A percentile compares a stretch with the other conserved stretches of the same genome.
Conservation (phyloP, 768 basidiomycete genomes). For the Cystobasidium onofrii region DNA sequence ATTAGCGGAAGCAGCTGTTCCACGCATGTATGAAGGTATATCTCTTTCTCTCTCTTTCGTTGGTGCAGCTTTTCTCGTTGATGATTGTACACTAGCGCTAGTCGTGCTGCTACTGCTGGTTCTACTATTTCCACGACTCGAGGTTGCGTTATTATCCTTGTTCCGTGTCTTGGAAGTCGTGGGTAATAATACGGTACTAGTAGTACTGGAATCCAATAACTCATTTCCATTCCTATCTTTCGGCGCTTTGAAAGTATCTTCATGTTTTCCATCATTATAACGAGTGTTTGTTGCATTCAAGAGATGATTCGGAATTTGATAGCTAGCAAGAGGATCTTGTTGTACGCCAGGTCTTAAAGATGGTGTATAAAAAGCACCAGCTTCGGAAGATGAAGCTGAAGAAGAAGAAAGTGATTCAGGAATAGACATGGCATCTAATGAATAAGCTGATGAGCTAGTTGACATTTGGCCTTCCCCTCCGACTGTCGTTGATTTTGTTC, state of each 20-base stretch:
- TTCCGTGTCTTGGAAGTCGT: neutral
- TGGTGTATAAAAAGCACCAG: constrained; percentile 18
- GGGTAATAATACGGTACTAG: neutral
- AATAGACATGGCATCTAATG: constrained; percentile 19
- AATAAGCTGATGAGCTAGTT: constrained; percentile 13
- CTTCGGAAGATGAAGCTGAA: neutral
- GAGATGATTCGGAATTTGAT: neutral
- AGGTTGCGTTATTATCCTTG: neutral
- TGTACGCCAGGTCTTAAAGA: neutral
- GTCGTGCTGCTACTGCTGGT: neutral
- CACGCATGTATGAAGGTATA: constrained; percentile 24
- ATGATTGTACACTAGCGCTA: neutral
- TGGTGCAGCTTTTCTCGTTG: neutral
- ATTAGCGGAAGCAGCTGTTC: constrained; percentile 10
- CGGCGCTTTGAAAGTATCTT: neutral
- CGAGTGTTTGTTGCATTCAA: neutral
- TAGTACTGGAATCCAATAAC: neutral
- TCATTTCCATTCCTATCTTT: neutral
- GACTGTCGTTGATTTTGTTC: too few species aligned
- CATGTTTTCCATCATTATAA: neutral
- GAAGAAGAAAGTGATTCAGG: constrained; percentile 12
- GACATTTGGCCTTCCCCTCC: constrained; percentile 16
- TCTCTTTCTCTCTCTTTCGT: neutral
- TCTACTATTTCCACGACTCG: neutral
- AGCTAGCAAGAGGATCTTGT: neutral